These are phyloP conservation scores for Cryphonectria nitschkei DNA, from an alignment of 2,329 filamentous ascomycete species.

Conservation along the genomic window DNA sequence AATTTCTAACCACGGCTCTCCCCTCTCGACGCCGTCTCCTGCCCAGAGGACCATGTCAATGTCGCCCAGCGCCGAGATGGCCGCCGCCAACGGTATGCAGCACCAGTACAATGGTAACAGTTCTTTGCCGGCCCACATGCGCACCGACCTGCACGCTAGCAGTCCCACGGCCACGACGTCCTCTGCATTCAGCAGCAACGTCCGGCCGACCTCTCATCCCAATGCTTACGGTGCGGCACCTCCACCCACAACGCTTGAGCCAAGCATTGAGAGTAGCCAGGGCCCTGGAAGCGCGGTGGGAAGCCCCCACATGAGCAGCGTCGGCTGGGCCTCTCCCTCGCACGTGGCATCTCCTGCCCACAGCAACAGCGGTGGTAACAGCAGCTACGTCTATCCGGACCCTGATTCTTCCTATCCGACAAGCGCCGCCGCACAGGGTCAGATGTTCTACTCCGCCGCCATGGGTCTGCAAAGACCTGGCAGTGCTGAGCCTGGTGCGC, in stretches of 20 bases:
- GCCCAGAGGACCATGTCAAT: conserved; percentile 78
- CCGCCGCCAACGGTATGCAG: conserved; percentile 69
- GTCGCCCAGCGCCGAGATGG: conserved; percentile 77
- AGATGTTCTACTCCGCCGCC: conserved; percentile 69
- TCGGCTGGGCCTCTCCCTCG: conserved; percentile 86
- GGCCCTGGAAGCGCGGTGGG: conserved; percentile 71
- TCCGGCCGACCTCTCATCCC: conserved; percentile 84
- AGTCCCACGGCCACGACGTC: conserved; percentile 72
- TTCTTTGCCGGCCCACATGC: conserved; percentile 80
- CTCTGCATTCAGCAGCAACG: conserved; percentile 58
- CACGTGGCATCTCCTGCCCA: conserved; percentile 73
- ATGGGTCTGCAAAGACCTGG: conserved; percentile 69
- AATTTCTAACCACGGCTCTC: conserved; percentile 72
- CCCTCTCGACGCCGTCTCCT: conserved; percentile 80
- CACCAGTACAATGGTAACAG: conserved; percentile 78
- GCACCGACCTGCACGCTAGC: conserved; percentile 71
- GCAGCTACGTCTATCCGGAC: conserved; percentile 77
- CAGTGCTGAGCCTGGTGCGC: conserved; percentile 68
- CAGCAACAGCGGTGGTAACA: conserved; percentile 54
- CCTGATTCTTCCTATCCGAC: conserved; percentile 70
- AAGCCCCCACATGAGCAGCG: conserved; percentile 81
- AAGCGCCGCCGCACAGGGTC: conserved; percentile 57
- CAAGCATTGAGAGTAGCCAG: conserved; percentile 77
- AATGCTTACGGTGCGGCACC: conserved; percentile 75
- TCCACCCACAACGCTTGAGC: conserved; percentile 71